Evolutionary conservation across 2,329 filamentous ascomycete genomes (phyloP), one percentile per base, ranked within the genome.

Genomic region (Alternaria brassicicola): DNA sequence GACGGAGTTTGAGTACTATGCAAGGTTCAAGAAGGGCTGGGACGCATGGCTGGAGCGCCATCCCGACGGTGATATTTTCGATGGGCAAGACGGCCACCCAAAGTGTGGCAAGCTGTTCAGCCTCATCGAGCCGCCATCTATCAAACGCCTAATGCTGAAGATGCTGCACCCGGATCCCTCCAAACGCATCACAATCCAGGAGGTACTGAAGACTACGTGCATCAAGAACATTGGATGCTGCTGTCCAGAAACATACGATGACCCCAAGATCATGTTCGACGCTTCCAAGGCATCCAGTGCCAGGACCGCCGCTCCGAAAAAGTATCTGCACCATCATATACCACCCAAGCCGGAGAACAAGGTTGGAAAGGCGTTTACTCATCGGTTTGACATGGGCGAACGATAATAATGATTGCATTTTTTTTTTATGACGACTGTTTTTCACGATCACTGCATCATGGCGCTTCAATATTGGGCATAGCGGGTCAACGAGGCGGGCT

Each of bases 91-190:
- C 9, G 85, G 88, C 54, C 89, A 90, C 66, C 91, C 91, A 15
- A 83, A 84, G 61, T 85, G 88, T 61, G 78, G 82, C 26, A 84
- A 86, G 15, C 84, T 93, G 35, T 91, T 95, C 74, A 78, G 81
- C 15, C 80, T 93, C 63, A 88, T 88, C 67, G 88, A 89, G 28
- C 85, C 87, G 1, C 85, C 87, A 3, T 60, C 73, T 2, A 82
- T 93, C 55, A 88, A 89, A 58, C 86, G 88, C 10, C 79, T 96
- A 4, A 78, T 96, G 10, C 79, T 95, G 49, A 88, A 86, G 73
- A 96, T 97, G 92, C 83, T 96, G 30, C 88, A 96, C 74, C 92
- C 92, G 0, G 81, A 93, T 64, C 91, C 93, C 0, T 76, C 79
- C 7, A 87, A 87, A 72, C 89, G 93, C 39, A 87, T 89, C 65